Base-by-base conservation (phyloP, 129 eudicot species). In the Heracleum sosnowskyi region DNA sequence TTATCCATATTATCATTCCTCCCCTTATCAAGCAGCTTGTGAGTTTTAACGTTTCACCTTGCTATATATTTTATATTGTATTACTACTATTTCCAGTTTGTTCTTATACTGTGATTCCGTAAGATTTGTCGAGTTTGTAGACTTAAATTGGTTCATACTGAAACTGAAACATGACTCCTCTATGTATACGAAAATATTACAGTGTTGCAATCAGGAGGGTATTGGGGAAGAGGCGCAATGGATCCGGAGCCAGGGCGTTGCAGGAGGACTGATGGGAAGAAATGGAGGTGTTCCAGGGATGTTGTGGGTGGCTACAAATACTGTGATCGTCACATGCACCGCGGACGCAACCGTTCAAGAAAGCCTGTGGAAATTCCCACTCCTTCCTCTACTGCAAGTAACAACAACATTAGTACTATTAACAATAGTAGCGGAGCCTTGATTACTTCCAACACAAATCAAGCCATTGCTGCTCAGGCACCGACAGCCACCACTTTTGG, bases 331-430 rank as follows among this genome's bases (percentile, higher is more conserved):
- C 98, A 94, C 78, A 81, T 94, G 77, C 96, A 94, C 86, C 96
- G 98, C 26, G 98, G 98, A 31, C 85, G 89, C 34, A 91, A 94
- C 86, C 98, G 98, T 94, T 94, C 98, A 94, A 94, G 98, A 94
- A 94, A 94, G 98, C 98, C 98, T 86, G 98, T 94, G 98, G 98
- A 94, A 94, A 60, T 76, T 66, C 85, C 94, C 94, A 89, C 92
- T 78, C 81, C 88, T 62, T 81, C 92, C 92, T 87, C 92, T 57
- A 78, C 87, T 34, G 68, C 63, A 66, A 75, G 41, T 28, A 69
- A 78, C 28, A 72, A 40, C 64, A 24, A n/a, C 33, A 60, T 9
- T 26, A 60, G 1, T 60, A 60, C 33, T 60, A 60, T 9, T 7
- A 60, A n/a, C 68, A 60, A n/a, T 26, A 26, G 29, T n/a, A 57